These are phyloP conservation scores for Santalum album DNA, from an alignment of 164 flowering plant species.

Conservation along the genomic window DNA sequence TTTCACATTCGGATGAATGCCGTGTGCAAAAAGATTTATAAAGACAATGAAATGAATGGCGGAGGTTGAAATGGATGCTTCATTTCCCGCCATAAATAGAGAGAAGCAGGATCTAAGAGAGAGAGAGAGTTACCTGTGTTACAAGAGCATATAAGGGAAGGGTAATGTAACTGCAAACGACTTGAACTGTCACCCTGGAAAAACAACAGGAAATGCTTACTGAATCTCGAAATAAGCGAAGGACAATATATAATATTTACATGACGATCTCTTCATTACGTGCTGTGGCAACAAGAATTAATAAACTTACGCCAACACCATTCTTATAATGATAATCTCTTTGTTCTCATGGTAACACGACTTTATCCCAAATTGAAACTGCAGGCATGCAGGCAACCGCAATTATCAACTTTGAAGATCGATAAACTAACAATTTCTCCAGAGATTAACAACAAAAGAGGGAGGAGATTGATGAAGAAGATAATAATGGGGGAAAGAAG, in stretches of 20 bases:
- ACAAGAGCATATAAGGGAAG: neutral
- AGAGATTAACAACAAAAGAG: no score
- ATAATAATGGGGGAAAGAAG: neutral
- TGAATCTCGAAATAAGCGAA: neutral
- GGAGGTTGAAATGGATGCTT: no score
- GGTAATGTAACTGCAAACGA: conserved; percentile 1
- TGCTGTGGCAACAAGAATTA: neutral
- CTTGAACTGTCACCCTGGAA: neutral
- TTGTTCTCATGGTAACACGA: conserved; percentile 57
- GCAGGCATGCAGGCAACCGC: conserved; percentile 1
- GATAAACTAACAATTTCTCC: no score
- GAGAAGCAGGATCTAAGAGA: neutral
- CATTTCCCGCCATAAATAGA: no score
- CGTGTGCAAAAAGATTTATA: no score
- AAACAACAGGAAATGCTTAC: no score
- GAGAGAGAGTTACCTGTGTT: neutral
- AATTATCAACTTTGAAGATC: neutral
- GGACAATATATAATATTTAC: neutral
- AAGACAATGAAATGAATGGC: no score
- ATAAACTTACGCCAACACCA: conserved; percentile 50
- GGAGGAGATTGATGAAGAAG: no score
- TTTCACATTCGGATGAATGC: no score
- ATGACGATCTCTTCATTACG: no score
- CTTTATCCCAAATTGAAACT: conserved; percentile 47
- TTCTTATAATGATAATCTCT: conserved; percentile 29